Evolutionary conservation across 352 stramenopile genomes (phyloP), one percentile per base, ranked within the genome.

Genomic region (Thalassiosira pacifica): DNA sequence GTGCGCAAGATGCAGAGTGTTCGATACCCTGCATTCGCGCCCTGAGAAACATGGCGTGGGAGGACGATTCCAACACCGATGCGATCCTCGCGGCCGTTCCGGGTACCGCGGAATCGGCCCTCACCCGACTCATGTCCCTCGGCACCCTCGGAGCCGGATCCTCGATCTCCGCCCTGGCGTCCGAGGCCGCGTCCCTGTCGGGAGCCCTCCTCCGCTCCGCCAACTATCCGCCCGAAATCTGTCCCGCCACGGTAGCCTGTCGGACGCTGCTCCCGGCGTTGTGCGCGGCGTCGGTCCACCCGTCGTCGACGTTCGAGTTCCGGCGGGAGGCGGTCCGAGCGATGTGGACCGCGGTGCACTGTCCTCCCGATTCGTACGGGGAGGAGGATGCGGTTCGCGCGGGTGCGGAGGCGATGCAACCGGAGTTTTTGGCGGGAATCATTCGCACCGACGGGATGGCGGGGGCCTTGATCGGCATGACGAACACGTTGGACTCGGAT

Each of bases 291-390:
- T 42, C 79, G 18, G 40, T 66, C 29, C 16, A 24, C 64, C 67
- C 40, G 29, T 48, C 59, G 13, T 70, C 61, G 31, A 67, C 48
- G 10, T 85, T 76, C 59, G 77, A 85, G 6, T 64, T 85, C 26
- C 64, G 48, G 10, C 66, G 77, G 42, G 77, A 85, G 55, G 63
- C 66, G 9, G 37, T 70, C 42, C 79, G 77, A 69, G 61, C 77
- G 22, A 6, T 85, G 6, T 85, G 69, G 69, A 76, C 66, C 55
- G 65, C 65, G 32, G 16, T 85, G 10, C 24, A 52, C 55, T 24
- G 60, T 57, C 34, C 69, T 9, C 8, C 26, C 22, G 59, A 78
- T n/a, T 4, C 37, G 26, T 13, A 27, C 8, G 27, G 9, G 3
- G 32, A 73, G 24, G 32, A 34, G 57, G 67, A 53, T 53, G n/a